phyloP scores from a whole-genome alignment of 2,329 filamentous ascomycete species.

The Didymella segeticola region DNA sequence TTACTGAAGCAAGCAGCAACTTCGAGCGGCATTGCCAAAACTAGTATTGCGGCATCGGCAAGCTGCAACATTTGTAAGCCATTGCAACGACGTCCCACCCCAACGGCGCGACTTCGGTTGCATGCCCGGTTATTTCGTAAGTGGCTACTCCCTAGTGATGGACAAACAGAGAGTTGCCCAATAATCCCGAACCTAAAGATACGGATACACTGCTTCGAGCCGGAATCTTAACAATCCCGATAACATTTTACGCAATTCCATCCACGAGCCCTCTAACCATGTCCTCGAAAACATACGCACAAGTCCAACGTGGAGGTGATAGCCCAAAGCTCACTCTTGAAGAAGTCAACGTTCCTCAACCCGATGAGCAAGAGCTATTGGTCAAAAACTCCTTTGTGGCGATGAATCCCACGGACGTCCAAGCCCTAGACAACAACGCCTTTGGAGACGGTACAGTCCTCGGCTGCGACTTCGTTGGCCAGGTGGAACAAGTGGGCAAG shows the following conservation, averaged over 20 bases:
- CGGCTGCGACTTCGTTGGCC: slow-evolving; percentile 50
- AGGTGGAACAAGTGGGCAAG: slow-evolving; percentile 43
- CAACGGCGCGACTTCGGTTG: neutral
- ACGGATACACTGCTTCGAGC: no score
- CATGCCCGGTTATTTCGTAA: slow-evolving; percentile 1
- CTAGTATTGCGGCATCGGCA: neutral
- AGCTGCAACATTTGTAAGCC: slow-evolving; percentile 1
- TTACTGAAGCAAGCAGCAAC: neutral
- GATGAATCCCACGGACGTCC: slow-evolving; percentile 33
- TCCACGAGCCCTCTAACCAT: neutral
- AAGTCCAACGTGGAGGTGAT: slow-evolving; percentile 19
- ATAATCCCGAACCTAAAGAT: no score
- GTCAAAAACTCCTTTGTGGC: slow-evolving; percentile 24
- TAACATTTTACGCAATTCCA: neutral
- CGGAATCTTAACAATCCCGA: no score
- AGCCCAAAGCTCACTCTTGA: slow-evolving; percentile 15
- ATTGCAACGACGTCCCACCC: neutral
- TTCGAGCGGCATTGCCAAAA: neutral
- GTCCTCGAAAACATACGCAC: slow-evolving; percentile 4
- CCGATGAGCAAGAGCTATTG: slow-evolving; percentile 17
- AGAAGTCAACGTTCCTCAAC: slow-evolving; percentile 7
- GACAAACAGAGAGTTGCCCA: neutral
- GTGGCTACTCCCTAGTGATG: neutral
- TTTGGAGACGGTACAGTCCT: slow-evolving; percentile 45
- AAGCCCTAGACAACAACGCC: slow-evolving; percentile 33